These are phyloP conservation scores for Podospora bellae-mahoneyi DNA, from an alignment of 495 filamentous ascomycete species.

Conservation along the genomic window DNA sequence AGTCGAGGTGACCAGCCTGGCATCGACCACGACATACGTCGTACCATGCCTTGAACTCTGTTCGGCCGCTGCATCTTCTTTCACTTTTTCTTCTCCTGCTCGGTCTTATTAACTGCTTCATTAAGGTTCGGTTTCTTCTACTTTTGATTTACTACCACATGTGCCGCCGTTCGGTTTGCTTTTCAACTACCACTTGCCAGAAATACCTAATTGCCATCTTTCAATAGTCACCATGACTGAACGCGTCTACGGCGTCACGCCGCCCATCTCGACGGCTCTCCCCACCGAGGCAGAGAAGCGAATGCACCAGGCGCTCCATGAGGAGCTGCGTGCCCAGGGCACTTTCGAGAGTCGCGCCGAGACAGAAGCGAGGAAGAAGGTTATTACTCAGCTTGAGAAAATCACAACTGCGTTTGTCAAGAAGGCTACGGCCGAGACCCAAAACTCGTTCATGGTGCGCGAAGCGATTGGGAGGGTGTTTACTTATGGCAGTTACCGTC, in stretches of 20 bases:
- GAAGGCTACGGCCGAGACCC: constrained; percentile 63
- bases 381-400: constrained; percentile 68
- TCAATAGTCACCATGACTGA: constrained; percentile 28
- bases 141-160: not conserved
- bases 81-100: not conserved
- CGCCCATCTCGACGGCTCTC: constrained; percentile 70
- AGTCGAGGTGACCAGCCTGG: not conserved
- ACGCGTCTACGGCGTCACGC: constrained; percentile 70
- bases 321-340: constrained; percentile 79
- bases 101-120: not conserved
- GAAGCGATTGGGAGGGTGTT: constrained; percentile 85
- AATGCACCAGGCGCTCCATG: constrained; percentile 71
- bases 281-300: constrained; percentile 73
- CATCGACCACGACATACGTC: not conserved
- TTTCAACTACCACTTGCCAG: not conserved
- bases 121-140: not conserved
- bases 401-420: constrained; percentile 83
- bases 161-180: not conserved
- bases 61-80: not conserved
- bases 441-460: constrained; percentile 71
- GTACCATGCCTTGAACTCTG: not conserved
- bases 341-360: constrained; percentile 82
- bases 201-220: not conserved
- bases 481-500: constrained; percentile 88
- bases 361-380: constrained; percentile 60